These are phyloP conservation scores for Nadsonia commutata DNA, from an alignment of 1,139 yeast species.

Conservation along the genomic window DNA sequence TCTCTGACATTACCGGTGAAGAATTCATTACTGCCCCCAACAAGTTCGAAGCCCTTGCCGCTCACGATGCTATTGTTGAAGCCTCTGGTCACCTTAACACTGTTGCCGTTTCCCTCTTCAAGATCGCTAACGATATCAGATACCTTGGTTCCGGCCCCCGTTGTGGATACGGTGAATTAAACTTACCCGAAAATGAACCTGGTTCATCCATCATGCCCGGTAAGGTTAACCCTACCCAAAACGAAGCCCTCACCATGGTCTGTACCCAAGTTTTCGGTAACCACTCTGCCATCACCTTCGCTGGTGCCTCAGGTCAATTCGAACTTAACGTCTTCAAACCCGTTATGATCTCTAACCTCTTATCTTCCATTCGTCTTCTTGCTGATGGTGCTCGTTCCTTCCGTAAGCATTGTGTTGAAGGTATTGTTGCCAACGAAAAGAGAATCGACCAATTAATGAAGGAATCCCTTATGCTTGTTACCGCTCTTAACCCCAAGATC, in stretches of 20 bases:
- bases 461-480: conserved; percentile 94
- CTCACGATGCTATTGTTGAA: conserved; percentile 96
- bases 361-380: conserved; percentile 71
- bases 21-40: conserved; percentile 91
- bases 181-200: conserved; percentile 96
- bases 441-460: conserved; percentile 77
- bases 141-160: conserved; percentile 98
- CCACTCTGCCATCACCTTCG: conserved; percentile 85
- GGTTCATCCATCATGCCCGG: conserved; percentile 99
- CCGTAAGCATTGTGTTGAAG: conserved; percentile 89
- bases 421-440: conserved; percentile 76
- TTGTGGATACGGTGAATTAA: conserved; percentile 95
- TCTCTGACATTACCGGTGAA: conserved; percentile 71
- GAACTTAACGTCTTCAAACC: conserved; percentile 98
- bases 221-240: conserved; percentile 97
- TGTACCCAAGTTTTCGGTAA: conserved; percentile 97
- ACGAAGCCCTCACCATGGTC: conserved; percentile 97
- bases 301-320: conserved; percentile 97
- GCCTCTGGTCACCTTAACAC: conserved; percentile 96
- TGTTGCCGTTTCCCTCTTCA: conserved; percentile 80
- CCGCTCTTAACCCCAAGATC: conserved; percentile 96
- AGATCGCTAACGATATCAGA: conserved; percentile 95
- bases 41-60: conserved; percentile 97
- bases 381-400: conserved; percentile 85
- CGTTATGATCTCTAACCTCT: conserved; percentile 78